Conservation (phyloP, 768 basidiomycete species). For the Phylloporus sp. region DNA sequence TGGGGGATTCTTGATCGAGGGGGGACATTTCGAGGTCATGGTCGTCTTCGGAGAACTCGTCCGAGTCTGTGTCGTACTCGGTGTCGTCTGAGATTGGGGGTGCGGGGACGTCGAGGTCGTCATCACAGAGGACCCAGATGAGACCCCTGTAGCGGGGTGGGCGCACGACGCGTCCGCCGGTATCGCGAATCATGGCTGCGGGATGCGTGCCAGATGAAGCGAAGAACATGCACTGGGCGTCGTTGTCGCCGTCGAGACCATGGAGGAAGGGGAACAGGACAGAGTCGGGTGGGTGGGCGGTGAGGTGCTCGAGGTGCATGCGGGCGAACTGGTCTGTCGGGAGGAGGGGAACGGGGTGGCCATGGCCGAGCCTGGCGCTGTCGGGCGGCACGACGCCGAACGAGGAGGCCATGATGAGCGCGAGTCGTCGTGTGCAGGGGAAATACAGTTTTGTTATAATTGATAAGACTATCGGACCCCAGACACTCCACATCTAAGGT, state of each 20-base stretch:
- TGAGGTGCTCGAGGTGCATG: slow-evolving; percentile 60
- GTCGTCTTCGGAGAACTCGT: slow-evolving; percentile 25
- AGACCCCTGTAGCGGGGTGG: slow-evolving; percentile 64
- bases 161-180: slow-evolving; percentile 22
- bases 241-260: slow-evolving; percentile 78
- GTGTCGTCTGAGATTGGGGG: slow-evolving; percentile 22
- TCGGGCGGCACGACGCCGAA: slow-evolving; percentile 24
- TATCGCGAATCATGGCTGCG: slow-evolving; percentile 25
- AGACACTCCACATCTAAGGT: slow-evolving; percentile 17
- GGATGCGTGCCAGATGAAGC: slow-evolving; percentile 27
- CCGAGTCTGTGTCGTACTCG: slow-evolving; percentile 30
- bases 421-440: not conserved
- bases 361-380: not conserved
- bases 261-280: slow-evolving; percentile 88
- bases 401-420: slow-evolving; percentile 13
- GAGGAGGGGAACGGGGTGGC: slow-evolving; percentile 31
- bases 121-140: slow-evolving; percentile 79
- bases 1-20: slow-evolving; percentile 26
- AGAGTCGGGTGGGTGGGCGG: slow-evolving; percentile 72
- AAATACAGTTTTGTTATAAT: not conserved
- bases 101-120: slow-evolving; percentile 43
- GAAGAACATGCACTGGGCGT: slow-evolving; percentile 81
- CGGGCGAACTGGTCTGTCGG: slow-evolving; percentile 49
- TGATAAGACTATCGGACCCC: slow-evolving; percentile 22
- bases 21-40: slow-evolving; percentile 28